Base-by-base conservation (phyloP, 2,329 filamentous ascomycete species). In the Setomelanomma holmii region DNA sequence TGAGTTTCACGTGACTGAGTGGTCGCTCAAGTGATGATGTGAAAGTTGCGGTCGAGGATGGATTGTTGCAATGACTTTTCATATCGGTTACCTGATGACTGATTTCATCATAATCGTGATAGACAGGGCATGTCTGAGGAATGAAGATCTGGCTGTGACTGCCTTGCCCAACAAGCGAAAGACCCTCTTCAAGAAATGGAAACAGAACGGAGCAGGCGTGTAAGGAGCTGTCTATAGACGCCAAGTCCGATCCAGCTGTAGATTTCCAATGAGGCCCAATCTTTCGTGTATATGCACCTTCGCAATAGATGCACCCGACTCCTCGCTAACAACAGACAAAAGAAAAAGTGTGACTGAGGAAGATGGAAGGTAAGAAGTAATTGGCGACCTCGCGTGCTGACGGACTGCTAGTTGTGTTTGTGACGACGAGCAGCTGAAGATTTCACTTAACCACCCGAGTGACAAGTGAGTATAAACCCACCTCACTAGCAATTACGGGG, bases 401-500 rank as follows among this genome's bases (percentile, higher is more conserved):
- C 22, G 19, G 30, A 16, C 45, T 22, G 33, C 33, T 23, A 30
- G 34, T 24, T 50, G 33, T 45, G 34, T 4, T 27, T 41, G 22
- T 3, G 12, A 5, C 21, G 23, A 6, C 17, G 43, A 45, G 45
- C 27, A 23, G 33, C 40, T 49, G 45, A 49, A 40, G 16, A 20
- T 20, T 40, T 57, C 45, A 53, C 48, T 40, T 40, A 52, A 52
- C 51, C 40, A 40, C 51, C 49, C 39, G 19, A 53, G 40, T 35
- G 49, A 51, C 45, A 48, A 27, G 34, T 45, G 33, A 40, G 11
- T 39, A 42, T 34, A 50, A 45, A 56, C 52, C 53, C 55, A 56
- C 66, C 53, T 71, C 63, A 68, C 46, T 71, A 72, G 58, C 67
- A 47, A 60, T 61, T 68, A 74, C 48, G 69, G 64, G 8, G 66